A percentile compares a stretch with the other conserved stretches of the same genome.
These are phyloP conservation scores for Fusarium foetens DNA, from an alignment of 2,329 filamentous ascomycete genomes.

Conservation along the genomic window DNA sequence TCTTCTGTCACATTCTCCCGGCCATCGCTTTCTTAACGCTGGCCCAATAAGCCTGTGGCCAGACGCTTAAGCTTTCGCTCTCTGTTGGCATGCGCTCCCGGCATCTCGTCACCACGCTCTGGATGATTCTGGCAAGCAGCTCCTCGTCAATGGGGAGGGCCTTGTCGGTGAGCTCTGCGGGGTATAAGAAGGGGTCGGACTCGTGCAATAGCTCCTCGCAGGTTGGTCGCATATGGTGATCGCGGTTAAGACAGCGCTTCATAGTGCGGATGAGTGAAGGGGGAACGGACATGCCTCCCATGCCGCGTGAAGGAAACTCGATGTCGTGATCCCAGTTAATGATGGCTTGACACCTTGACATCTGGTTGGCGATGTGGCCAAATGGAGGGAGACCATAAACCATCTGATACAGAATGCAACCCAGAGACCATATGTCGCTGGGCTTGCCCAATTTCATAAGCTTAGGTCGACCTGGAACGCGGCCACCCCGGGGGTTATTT, in stretches of 20 bases:
- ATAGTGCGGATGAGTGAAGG: conserved; percentile 69
- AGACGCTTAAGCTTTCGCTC: conserved; percentile 63
- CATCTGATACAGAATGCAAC: conserved; percentile 98
- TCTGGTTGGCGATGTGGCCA: conserved; percentile 87
- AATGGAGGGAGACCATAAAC: conserved; percentile 97
- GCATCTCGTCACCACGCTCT: conserved; percentile 69
- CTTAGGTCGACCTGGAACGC: conserved; percentile 64
- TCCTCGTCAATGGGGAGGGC: conserved; percentile 71
- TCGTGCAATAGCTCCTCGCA: conserved; percentile 69
- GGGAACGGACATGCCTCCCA: conserved; percentile 72
- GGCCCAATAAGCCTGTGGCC: conserved; percentile 71
- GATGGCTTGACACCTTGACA: conserved; percentile 87
- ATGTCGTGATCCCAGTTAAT: conserved; percentile 81
- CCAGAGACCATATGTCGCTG: conserved; percentile 94
- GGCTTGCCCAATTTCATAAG: conserved; percentile 97
- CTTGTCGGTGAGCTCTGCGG: conserved; percentile 64
- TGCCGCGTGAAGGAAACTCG: conserved; percentile 74
- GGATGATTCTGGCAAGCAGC: conserved; percentile 68
- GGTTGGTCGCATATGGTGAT: conserved; percentile 70
- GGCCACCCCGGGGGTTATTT: conserved; percentile 69
- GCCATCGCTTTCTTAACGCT: conserved; percentile 65
- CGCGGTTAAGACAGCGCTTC: conserved; percentile 70
- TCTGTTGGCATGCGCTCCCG: conserved; percentile 68
- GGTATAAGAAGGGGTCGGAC: conserved; percentile 72
- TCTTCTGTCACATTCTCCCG: conserved; percentile 42